Evolutionary conservation across 495 filamentous ascomycete genomes (phyloP).

Genomic region (Zalerion maritima): DNA sequence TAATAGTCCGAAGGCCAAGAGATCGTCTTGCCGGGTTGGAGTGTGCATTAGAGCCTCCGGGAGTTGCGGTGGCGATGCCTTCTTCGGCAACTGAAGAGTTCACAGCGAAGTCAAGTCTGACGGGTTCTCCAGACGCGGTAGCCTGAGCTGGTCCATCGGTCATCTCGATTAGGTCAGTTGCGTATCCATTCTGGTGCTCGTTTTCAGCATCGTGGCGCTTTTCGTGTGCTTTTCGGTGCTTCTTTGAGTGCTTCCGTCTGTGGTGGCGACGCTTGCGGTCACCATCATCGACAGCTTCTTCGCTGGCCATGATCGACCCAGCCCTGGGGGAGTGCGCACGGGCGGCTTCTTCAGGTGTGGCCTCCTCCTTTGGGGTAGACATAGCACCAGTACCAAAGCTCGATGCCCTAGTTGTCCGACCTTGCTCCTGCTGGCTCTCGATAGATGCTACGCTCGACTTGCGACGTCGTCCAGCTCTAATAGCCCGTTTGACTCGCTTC

Average conservation of each 20-base stretch:
- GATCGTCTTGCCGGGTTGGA: slow-evolving; percentile 26
- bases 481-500: slow-evolving; percentile 56
- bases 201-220: slow-evolving; percentile 12
- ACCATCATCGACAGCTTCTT: slow-evolving; percentile 25
- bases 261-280: slow-evolving; percentile 15
- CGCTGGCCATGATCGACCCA: slow-evolving; percentile 12
- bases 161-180: slow-evolving; percentile 20
- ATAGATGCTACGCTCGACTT: slow-evolving; percentile 61
- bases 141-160: slow-evolving; percentile 8
- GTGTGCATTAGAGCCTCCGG: slow-evolving; percentile 12
- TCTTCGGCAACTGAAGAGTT: slow-evolving; percentile 9
- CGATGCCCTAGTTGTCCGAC: slow-evolving; percentile 18
- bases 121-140: slow-evolving; percentile 17
- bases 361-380: slow-evolving; percentile 16
- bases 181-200: slow-evolving; percentile 1
- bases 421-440: slow-evolving; percentile 29
- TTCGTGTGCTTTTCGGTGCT: slow-evolving; percentile 21
- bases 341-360: slow-evolving; percentile 17
- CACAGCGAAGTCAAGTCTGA: slow-evolving; percentile 32
- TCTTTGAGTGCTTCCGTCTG: slow-evolving; percentile 15
- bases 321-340: slow-evolving; percentile 12
- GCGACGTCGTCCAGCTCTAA: slow-evolving; percentile 50
- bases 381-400: slow-evolving; percentile 21
- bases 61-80: slow-evolving; percentile 17
- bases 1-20: slow-evolving; percentile 27